phyloP scores from a whole-genome alignment of 768 basidiomycete species.

The Rhizopogon salebrosus region DNA sequence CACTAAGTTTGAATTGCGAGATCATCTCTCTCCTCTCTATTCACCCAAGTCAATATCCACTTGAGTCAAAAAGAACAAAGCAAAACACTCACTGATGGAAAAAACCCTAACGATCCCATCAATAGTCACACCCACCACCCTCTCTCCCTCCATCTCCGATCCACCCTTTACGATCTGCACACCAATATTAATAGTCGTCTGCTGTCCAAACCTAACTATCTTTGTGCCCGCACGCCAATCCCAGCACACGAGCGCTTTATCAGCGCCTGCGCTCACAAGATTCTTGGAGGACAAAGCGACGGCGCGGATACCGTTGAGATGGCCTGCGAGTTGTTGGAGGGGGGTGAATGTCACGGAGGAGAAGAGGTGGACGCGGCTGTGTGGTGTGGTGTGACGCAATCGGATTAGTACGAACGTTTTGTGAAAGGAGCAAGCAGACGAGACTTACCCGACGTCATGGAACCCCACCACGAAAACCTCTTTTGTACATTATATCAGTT shows the following conservation, averaged over 20 bases:
- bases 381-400: no score
- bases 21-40: slow-evolving; percentile 78
- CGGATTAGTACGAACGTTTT: slow-evolving; percentile 1
- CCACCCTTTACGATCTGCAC: slow-evolving; percentile 64
- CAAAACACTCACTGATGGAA: slow-evolving; percentile 66
- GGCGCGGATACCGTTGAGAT: slow-evolving; percentile 83
- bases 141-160: slow-evolving; percentile 54
- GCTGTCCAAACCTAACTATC: slow-evolving; percentile 87
- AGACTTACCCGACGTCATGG: slow-evolving; percentile 79
- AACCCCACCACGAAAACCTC: slow-evolving; percentile 91
- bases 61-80: slow-evolving; percentile 20
- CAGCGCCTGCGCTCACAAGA: slow-evolving; percentile 77
- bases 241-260: slow-evolving; percentile 78
- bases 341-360: slow-evolving; percentile 82
- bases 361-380: slow-evolving; percentile 85
- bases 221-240: slow-evolving; percentile 87
- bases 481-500: slow-evolving; percentile 29
- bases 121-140: no score
- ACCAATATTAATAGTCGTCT: slow-evolving; percentile 87
- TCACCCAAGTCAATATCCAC: slow-evolving; percentile 7
- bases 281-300: slow-evolving; percentile 82
- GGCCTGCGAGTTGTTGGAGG: slow-evolving; percentile 77
- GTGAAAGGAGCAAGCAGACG: not conserved
- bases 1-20: slow-evolving; percentile 83
- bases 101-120: slow-evolving; percentile 92